A percentile compares a stretch with the other conserved stretches of the same genome.
phyloP scores from a whole-genome alignment of 2,329 filamentous ascomycete species.

The Penicillium sp. region DNA sequence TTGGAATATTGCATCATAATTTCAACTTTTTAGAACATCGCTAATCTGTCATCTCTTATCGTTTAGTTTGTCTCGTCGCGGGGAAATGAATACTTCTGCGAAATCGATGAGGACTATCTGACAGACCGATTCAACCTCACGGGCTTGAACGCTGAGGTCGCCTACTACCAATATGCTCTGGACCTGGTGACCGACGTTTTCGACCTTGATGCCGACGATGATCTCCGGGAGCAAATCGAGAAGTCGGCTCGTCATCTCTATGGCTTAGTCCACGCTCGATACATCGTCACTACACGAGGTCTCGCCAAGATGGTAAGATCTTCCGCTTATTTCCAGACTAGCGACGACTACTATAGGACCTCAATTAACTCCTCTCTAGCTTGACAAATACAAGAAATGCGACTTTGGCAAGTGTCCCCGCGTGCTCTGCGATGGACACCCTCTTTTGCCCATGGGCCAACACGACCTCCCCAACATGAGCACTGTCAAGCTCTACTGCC shows the following conservation, averaged over 20 bases:
- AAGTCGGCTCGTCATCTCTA: slow-evolving; percentile 96
- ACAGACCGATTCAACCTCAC: slow-evolving; percentile 98
- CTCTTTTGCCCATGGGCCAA: slow-evolving; percentile 91
- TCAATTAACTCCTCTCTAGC: slow-evolving; percentile 58
- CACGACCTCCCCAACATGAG: slow-evolving; percentile 86
- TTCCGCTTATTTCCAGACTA: background rate
- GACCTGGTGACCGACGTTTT: slow-evolving; percentile 98
- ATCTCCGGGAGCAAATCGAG: slow-evolving; percentile 97
- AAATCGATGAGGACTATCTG: slow-evolving; percentile 98
- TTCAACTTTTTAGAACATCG: background rate
- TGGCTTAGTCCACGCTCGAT: slow-evolving; percentile 92
- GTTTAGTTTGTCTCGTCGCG: slow-evolving; percentile 94
- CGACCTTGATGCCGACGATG: slow-evolving; percentile 97
- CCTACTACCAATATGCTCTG: slow-evolving; percentile 98
- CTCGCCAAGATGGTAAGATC: slow-evolving; percentile 88
- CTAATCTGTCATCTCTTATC: slow-evolving; percentile 22
- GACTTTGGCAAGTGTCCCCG: slow-evolving; percentile 98
- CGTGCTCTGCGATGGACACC: slow-evolving; percentile 92
- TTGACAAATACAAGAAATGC: slow-evolving; percentile 98
- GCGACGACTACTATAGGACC: background rate
- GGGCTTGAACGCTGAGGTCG: slow-evolving; percentile 93
- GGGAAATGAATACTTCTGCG: slow-evolving; percentile 99
- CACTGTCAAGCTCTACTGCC: slow-evolving; percentile 95
- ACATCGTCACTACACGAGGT: slow-evolving; percentile 94
- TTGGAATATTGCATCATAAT: background rate